Percentiles rank a stretch among this genome's conserved stretches.
phyloP scores from a whole-genome alignment of 2,329 filamentous ascomycete species.

The Microdochium paspali region DNA sequence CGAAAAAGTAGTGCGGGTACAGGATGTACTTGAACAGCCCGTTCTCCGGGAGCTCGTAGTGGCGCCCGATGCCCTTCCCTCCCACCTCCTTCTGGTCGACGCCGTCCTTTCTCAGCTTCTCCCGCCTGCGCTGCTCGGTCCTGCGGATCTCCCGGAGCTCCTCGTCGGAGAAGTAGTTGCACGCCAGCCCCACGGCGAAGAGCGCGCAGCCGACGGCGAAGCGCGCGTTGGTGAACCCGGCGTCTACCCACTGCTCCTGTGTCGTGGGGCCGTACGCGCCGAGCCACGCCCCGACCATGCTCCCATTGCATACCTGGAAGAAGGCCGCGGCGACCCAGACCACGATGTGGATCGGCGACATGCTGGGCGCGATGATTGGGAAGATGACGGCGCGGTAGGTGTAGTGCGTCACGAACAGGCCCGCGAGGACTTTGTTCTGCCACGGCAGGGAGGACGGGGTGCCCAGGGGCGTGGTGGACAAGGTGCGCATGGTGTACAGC shows the following conservation, averaged over 20 bases:
- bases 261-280: slow-evolving; percentile 68
- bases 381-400: slow-evolving; percentile 77
- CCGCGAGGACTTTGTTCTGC: slow-evolving; percentile 69
- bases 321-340: slow-evolving; percentile 54
- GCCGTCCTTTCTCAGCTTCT: slow-evolving; percentile 26
- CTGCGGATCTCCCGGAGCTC: slow-evolving; percentile 80
- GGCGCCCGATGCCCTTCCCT: slow-evolving; percentile 66
- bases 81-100: slow-evolving; percentile 21
- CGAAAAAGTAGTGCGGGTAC: slow-evolving; percentile 89
- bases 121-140: slow-evolving; percentile 52
- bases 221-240: slow-evolving; percentile 28
- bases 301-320: slow-evolving; percentile 78
- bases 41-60: slow-evolving; percentile 78
- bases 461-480: slow-evolving; percentile 51
- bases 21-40: slow-evolving; percentile 77
- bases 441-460: slow-evolving; percentile 48
- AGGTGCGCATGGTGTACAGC: slow-evolving; percentile 66
- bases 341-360: slow-evolving; percentile 75
- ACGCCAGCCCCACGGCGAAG: slow-evolving; percentile 67
- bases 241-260: slow-evolving; percentile 35
- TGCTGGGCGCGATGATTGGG: slow-evolving; percentile 78
- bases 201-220: slow-evolving; percentile 59
- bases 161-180: slow-evolving; percentile 85
- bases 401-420: slow-evolving; percentile 76
- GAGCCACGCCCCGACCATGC: slow-evolving; percentile 71